Conservation (phyloP, 352 stramenopile species). For the Phytophthora idaei region DNA sequence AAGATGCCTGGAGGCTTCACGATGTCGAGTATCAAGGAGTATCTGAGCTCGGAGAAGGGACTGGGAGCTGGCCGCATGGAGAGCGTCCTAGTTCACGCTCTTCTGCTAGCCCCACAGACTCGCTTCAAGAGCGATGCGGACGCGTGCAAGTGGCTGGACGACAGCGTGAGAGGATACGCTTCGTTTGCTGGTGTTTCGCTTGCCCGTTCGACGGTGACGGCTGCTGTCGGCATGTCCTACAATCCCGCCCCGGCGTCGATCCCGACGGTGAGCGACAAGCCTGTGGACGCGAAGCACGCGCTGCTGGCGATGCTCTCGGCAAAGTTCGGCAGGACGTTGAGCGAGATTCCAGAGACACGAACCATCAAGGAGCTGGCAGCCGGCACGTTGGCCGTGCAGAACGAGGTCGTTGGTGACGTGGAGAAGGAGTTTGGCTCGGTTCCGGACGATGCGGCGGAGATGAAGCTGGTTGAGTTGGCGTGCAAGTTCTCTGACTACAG, state of each 20-base stretch:
- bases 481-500: slow-evolving; percentile 70
- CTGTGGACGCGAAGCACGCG: slow-evolving; percentile 77
- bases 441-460: slow-evolving; percentile 76
- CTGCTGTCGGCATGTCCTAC: slow-evolving; percentile 44
- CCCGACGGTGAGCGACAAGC: slow-evolving; percentile 62
- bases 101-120: slow-evolving; percentile 59
- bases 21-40: slow-evolving; percentile 79
- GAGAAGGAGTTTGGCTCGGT: slow-evolving; percentile 87
- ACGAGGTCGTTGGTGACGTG: slow-evolving; percentile 87
- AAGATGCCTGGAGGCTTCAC: slow-evolving; percentile 90
- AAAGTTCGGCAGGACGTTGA: slow-evolving; percentile 80
- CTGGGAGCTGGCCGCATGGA: slow-evolving; percentile 77
- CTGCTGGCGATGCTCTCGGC: slow-evolving; percentile 75
- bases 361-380: slow-evolving; percentile 84
- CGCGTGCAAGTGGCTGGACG: slow-evolving; percentile 84
- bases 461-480: slow-evolving; percentile 76
- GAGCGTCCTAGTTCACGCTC: slow-evolving; percentile 74
- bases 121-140: slow-evolving; percentile 78
- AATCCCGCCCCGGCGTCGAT: slow-evolving; percentile 48
- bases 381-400: slow-evolving; percentile 88
- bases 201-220: slow-evolving; percentile 28
- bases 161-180: slow-evolving; percentile 68
- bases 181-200: slow-evolving; percentile 78
- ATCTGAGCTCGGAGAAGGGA: slow-evolving; percentile 59
- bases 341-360: slow-evolving; percentile 59